Conservation (phyloP, 345 rosid species). For the Hevea brasiliensis region DNA sequence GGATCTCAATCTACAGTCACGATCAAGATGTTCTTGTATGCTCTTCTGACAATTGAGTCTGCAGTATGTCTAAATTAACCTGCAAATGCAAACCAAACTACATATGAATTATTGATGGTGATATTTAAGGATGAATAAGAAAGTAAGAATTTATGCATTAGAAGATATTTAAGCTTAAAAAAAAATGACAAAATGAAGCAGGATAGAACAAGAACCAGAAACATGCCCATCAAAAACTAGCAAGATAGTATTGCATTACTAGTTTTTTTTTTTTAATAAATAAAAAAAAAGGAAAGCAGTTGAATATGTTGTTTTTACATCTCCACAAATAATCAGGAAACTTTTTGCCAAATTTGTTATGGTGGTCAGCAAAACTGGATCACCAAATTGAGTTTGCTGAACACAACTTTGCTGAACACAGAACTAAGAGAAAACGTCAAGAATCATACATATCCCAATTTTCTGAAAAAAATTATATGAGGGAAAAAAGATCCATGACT, state of each 20-base stretch:
- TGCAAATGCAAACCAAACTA: conserved; percentile 25
- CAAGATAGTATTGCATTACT: neutral
- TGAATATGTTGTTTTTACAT: too few species aligned
- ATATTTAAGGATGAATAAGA: neutral
- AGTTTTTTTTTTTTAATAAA: too few species aligned
- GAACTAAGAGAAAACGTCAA: neutral
- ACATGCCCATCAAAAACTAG: too few species aligned
- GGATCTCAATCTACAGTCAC: conserved; percentile 73
- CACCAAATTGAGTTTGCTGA: neutral
- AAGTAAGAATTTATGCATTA: neutral
- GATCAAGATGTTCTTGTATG: conserved; percentile 65
- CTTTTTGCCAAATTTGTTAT: neutral
- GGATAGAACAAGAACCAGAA: neutral
- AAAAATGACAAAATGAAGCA: neutral
- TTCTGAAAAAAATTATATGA: neutral
- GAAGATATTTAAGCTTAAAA: neutral
- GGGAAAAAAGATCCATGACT: neutral
- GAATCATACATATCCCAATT: neutral
- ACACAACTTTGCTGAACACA: too few species aligned
- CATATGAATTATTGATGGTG: neutral
- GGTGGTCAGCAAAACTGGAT: neutral
- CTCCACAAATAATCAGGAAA: too few species aligned
- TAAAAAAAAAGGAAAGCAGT: neutral
- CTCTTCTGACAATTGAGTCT: conserved; percentile 56
- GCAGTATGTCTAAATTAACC: conserved; percentile 56